A percentile compares a stretch with the other conserved stretches of the same genome.
Conservation (phyloP, 139 green algal genomes). For the Desmodesmus armatus region DNA sequence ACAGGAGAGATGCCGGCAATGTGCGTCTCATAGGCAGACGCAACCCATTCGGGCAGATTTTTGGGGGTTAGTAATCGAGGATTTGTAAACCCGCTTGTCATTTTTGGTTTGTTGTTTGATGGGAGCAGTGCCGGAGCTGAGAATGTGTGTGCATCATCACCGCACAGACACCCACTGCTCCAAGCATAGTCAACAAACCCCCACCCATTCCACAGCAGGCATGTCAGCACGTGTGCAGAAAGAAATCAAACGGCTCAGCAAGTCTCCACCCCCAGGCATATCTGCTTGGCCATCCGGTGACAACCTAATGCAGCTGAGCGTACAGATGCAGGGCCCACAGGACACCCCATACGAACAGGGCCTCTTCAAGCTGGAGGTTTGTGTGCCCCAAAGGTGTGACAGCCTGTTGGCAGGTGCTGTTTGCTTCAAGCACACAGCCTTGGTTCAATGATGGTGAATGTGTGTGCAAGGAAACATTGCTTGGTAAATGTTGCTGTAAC, state of each 20-base stretch:
- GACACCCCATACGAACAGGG: constrained; percentile 67
- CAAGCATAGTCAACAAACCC: too few relatives aligned
- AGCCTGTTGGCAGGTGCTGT: not conserved
- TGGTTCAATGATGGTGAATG: not conserved
- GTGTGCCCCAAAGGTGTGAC: constrained; percentile 64
- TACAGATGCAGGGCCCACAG: constrained; percentile 56
- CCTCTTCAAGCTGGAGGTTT: constrained; percentile 60
- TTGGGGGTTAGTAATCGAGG: too few relatives aligned
- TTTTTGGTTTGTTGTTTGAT: too few relatives aligned
- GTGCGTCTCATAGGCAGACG: too few relatives aligned
- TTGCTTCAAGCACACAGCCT: not conserved
- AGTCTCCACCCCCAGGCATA: constrained; percentile 48
- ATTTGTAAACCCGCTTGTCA: too few relatives aligned
- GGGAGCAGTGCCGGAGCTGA: too few relatives aligned
- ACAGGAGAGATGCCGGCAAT: too few relatives aligned
- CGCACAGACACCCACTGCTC: too few relatives aligned
- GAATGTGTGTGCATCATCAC: too few relatives aligned
- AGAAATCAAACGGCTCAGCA: constrained; percentile 58
- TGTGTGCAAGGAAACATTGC: too few relatives aligned
- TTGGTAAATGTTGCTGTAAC: too few relatives aligned
- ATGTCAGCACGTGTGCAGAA: constrained; percentile 48
- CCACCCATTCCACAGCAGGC: not conserved
- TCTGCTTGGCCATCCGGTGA: constrained; percentile 38
- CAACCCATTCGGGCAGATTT: too few relatives aligned
- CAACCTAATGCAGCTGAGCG: constrained; percentile 50